Evolutionary conservation across 2,329 filamentous ascomycete genomes (phyloP).

Genomic region (Trichoderma endophyticum): DNA sequence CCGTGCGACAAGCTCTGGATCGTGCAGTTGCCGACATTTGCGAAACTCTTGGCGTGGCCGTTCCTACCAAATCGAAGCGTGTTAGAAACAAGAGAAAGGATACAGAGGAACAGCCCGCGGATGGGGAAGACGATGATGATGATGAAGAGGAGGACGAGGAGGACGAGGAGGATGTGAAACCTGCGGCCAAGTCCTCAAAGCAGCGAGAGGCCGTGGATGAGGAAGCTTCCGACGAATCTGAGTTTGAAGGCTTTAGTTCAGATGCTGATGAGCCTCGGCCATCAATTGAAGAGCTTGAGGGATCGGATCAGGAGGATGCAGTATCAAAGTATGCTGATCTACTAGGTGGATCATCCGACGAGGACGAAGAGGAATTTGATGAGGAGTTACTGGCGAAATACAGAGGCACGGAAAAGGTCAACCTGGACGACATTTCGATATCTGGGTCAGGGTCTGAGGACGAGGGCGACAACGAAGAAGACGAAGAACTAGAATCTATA

Average conservation of each 20-base stretch:
- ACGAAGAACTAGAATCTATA: constrained; percentile 20
- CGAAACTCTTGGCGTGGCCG: constrained; percentile 44
- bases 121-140: constrained; percentile 11
- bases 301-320: constrained; percentile 34
- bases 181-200: constrained; percentile 15
- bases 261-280: constrained; percentile 29
- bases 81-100: constrained; percentile 32
- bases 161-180: not conserved
- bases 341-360: constrained; percentile 44
- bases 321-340: constrained; percentile 44
- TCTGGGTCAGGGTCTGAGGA: constrained; percentile 34
- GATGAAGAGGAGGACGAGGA: not conserved
- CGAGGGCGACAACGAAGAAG: constrained; percentile 26
- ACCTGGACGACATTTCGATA: constrained; percentile 40
- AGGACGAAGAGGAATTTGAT: constrained; percentile 41
- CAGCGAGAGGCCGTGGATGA: constrained; percentile 26
- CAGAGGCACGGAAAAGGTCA: constrained; percentile 35
- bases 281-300: constrained; percentile 25
- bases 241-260: constrained; percentile 38
- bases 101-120: constrained; percentile 30
- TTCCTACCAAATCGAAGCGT: constrained; percentile 41
- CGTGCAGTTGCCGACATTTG: constrained; percentile 50
- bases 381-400: constrained; percentile 31
- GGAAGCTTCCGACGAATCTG: constrained; percentile 35
- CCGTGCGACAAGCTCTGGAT: constrained; percentile 49